Conservation (phyloP, 306 rosid genomes). For the Delonix regia region DNA sequence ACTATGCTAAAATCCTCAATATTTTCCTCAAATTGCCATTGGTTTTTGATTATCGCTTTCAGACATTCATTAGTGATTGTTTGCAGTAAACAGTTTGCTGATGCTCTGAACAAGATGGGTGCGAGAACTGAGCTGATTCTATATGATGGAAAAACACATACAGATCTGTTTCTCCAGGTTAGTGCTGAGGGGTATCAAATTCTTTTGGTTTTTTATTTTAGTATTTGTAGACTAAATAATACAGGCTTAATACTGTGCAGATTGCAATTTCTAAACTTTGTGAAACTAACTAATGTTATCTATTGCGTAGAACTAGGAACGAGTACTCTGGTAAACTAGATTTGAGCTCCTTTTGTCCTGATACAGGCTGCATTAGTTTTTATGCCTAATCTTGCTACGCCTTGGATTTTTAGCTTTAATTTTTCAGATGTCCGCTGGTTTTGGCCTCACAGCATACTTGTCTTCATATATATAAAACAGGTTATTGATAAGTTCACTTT, state of each 20-base stretch:
- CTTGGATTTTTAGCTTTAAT: not conserved
- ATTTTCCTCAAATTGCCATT: not conserved
- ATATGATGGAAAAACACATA: constrained; percentile 87
- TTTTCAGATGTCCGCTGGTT: constrained; percentile 8
- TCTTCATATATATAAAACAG: not conserved
- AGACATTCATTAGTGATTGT: constrained; percentile 31
- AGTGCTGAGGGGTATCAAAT: constrained; percentile 30
- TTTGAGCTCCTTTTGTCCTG: not conserved
- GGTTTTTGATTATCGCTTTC: not conserved
- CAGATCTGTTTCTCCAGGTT: constrained; percentile 96
- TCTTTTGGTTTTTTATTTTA: constrained; percentile 7
- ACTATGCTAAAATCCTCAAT: not conserved
- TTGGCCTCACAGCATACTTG: not conserved
- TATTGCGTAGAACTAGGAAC: not conserved
- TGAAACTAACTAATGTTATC: not conserved
- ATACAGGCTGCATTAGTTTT: not conserved
- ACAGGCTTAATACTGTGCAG: not conserved
- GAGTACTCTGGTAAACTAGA: not conserved
- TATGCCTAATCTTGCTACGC: not conserved
- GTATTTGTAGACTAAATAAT: not conserved
- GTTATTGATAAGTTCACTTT: not conserved
- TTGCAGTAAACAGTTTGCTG: constrained; percentile 69
- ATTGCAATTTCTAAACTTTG: not conserved
- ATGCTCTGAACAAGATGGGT: constrained; percentile 68
- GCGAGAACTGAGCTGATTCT: constrained; percentile 69